Base-by-base conservation (phyloP, 306 rosid species). In the Casuarina equisetifolia region DNA sequence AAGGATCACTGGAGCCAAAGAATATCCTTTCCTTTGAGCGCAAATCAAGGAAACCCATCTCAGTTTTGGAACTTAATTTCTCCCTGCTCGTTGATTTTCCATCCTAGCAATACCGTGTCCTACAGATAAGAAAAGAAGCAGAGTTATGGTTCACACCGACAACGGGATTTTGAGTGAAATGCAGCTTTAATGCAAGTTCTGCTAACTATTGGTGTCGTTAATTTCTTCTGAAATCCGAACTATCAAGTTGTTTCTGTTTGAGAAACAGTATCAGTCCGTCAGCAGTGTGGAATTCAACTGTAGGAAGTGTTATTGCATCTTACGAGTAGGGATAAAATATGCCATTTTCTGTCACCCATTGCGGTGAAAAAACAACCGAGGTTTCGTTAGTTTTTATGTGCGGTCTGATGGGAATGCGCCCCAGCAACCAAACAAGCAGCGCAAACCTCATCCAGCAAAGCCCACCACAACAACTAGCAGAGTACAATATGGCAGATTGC, bases 351-450 rank as follows among this genome's bases (percentile, higher is more conserved):
- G 25, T 19, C 50, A 43, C 32, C 9, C 6, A 58, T 32, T 70
- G 17, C 48, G 25, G 10, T 19, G 15, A 43, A 42, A 57, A 52
- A 6, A 75, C 69, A 75, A 52, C 48, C 63, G 42, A 63, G 86
- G 76, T n/a, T 76, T 50, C 6, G 39, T 68, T 25, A 25, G 32
- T 63, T 69, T 58, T 79, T 38, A 69, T 48, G 51, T 73, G 76
- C 61, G 59, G 75, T 32, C 71, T 58, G 82, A 78, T 70, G 82
- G 74, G 72, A 13, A 73, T 85, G 87, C 73, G 74, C 45, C 79
- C 57, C 51, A 73, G 82, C 84, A 83, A 78, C 72, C 87, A 58
- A 35, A 55, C 83, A 83, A 40, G 81, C 51, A 74, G 36, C 82
- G 66, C 2, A 44, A 45, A 4, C 74, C 58, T 39, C 62, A 48